phyloP scores from a whole-genome alignment of 2,329 filamentous ascomycete species.

The Colletotrichum liriopes region DNA sequence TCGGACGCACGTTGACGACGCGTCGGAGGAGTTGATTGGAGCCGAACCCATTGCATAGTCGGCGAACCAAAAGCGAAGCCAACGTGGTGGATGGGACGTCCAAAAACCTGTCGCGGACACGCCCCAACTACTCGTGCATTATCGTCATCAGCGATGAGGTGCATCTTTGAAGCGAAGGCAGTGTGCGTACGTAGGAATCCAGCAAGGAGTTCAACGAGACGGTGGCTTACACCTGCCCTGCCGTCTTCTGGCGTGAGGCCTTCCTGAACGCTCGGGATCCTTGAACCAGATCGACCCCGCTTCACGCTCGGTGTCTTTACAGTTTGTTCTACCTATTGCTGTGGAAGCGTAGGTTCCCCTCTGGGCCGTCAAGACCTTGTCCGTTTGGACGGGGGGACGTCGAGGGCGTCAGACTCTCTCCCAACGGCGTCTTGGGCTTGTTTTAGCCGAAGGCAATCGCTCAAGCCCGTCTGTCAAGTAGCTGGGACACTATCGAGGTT shows the following conservation, averaged over 20 bases:
- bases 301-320: background rate
- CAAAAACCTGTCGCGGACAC: too few relatives aligned
- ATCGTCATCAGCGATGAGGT: background rate
- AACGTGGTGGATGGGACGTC: background rate
- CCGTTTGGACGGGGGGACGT: slow-evolving; percentile 29
- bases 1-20: slow-evolving; percentile 24
- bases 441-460: slow-evolving; percentile 29
- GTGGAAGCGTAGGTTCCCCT: background rate
- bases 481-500: background rate
- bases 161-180: background rate
- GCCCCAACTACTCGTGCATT: background rate
- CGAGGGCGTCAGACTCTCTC: slow-evolving; percentile 24
- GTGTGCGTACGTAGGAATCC: background rate
- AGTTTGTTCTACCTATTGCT: background rate
- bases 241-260: background rate
- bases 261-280: slow-evolving; percentile 14
- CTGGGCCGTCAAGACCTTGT: background rate
- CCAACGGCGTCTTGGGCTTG: slow-evolving; percentile 24
- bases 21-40: slow-evolving; percentile 31
- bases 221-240: slow-evolving; percentile 18
- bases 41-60: background rate
- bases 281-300: slow-evolving; percentile 25
- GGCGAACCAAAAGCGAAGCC: slow-evolving; percentile 10
- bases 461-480: slow-evolving; percentile 9
- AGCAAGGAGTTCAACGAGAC: background rate